Evolutionary conservation across 495 filamentous ascomycete species (phyloP).

Genomic region (Aspergillus ostianus): DNA sequence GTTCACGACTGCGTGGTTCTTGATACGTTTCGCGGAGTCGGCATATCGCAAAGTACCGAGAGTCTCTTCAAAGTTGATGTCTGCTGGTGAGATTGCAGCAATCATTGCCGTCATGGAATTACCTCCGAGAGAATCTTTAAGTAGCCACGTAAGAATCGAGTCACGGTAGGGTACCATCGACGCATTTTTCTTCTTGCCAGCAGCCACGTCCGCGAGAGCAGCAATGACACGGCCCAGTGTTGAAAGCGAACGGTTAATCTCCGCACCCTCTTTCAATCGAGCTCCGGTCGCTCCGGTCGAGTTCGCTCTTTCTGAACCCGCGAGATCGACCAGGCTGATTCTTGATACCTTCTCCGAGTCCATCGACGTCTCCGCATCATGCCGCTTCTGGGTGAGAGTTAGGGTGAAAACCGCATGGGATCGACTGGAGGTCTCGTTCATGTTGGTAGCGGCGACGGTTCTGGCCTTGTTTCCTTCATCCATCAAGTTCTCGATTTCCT

Average conservation of each 20-base stretch:
- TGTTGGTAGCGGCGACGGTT: conserved; percentile 98
- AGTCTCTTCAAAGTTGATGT: conserved; percentile 99
- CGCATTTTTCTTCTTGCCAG: conserved; percentile 79
- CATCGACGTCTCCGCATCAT: conserved; percentile 92
- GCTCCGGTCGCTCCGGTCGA: conserved; percentile 96
- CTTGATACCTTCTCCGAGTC: conserved; percentile 96
- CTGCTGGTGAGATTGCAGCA: conserved; percentile 94
- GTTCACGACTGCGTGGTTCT: conserved; percentile 99
- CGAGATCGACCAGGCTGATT: conserved; percentile 96
- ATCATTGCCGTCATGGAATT: conserved; percentile 99
- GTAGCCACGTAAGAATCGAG: conserved; percentile 91
- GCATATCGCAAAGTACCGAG: conserved; percentile 94
- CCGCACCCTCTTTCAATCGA: conserved; percentile 94
- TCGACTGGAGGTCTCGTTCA: conserved; percentile 99
- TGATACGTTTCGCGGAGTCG: conserved; percentile 97
- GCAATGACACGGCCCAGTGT: conserved; percentile 98
- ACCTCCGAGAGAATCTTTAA: conserved; percentile 96
- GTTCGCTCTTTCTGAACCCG: conserved; percentile 93
- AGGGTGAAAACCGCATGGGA: conserved; percentile 98
- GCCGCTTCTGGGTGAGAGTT: conserved; percentile 90
- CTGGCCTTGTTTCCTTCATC: conserved; percentile 98
- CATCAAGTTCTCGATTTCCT: conserved; percentile 96
- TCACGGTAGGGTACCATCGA: conserved; percentile 96
- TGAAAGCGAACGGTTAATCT: conserved; percentile 96
- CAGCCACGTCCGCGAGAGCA: conserved; percentile 86